Base-by-base conservation (phyloP, 179 eudicot species). In the Camellia oleifera region DNA sequence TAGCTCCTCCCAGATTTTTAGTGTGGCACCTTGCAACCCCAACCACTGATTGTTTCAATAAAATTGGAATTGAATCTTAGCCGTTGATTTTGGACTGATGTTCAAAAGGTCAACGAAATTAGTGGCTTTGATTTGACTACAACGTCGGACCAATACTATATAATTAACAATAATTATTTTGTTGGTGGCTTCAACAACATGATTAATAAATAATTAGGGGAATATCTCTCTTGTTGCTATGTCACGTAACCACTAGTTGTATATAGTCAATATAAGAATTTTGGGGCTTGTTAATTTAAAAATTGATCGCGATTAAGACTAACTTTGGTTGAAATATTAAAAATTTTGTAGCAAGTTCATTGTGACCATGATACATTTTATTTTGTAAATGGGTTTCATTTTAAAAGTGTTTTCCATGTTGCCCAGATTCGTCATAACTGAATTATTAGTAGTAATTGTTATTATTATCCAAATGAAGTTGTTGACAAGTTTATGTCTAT, bases 161-260 rank as follows among this genome's bases (percentile, higher is more conserved):
- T 45, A 45, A 7, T 4, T 56, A 11, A 48, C 66, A 64, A 80
- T 74, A 65, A 52, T 74, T 53, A 20, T 17, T 4, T 64, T 80
- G 82, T 54, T 79, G 78, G 78, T 54, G 12, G 82, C 15, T 81
- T 17, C 69, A 69, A 40, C 80, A 58, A 53, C 76, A 81, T 56
- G 56, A n/a, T 69, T 56, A 68, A 81, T 45, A 54, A 48, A 74
- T 40, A 26, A 61, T 68, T 9, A 26, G 44, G 18, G 10, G 69
- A 69, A 75, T 81, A 66, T 69, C 45, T 66, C 65, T 80, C 66
- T 15, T 4, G 42, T 71, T 15, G 26, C 50, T 52, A 60, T 5
- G 54, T 64, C 4, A 17, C 12, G 15, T 10, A 10, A 5, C 4
- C 13, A 6, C 44, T 8, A 76, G 15, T 13, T 45, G 42, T 9